Evolutionary conservation across 1,139 yeast genomes (phyloP).

Genomic region (Lodderomyces margitis): DNA sequence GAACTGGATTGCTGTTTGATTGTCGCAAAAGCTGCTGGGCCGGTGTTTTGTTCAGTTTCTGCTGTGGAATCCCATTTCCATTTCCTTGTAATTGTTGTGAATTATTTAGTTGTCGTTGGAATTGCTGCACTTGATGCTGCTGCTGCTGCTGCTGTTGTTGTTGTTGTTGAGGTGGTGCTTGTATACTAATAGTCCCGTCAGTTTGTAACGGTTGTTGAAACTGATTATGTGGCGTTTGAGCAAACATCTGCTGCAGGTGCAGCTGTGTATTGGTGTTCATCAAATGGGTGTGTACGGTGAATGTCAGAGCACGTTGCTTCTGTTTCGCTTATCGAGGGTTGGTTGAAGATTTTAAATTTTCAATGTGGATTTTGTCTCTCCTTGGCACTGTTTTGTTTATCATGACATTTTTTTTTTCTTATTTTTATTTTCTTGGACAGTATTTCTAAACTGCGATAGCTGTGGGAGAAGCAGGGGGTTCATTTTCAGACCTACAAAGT

Average conservation of each 20-base stretch:
- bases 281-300: neutral
- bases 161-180: constrained; percentile 6
- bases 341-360: neutral
- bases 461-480: no score
- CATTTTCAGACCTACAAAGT: no score
- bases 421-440: no score
- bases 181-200: constrained; percentile 6
- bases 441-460: no score
- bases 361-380: neutral
- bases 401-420: no score
- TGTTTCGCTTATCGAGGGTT: neutral
- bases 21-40: neutral
- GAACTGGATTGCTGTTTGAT: neutral
- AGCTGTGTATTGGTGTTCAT: constrained; percentile 6
- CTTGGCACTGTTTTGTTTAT: neutral
- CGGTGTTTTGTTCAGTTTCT: neutral
- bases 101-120: neutral
- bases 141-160: constrained; percentile 10
- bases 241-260: constrained; percentile 12
- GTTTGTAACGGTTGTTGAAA: constrained; percentile 11
- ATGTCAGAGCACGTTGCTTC: neutral
- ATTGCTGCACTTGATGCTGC: constrained; percentile 7
- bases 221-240: constrained; percentile 14
- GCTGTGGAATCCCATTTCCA: neutral
- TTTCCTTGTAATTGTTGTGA: neutral